A percentile compares a stretch with the other conserved stretches of the same genome.
phyloP scores from a whole-genome alignment of 768 basidiomycete genomes.

The Trametopsis cervina region DNA sequence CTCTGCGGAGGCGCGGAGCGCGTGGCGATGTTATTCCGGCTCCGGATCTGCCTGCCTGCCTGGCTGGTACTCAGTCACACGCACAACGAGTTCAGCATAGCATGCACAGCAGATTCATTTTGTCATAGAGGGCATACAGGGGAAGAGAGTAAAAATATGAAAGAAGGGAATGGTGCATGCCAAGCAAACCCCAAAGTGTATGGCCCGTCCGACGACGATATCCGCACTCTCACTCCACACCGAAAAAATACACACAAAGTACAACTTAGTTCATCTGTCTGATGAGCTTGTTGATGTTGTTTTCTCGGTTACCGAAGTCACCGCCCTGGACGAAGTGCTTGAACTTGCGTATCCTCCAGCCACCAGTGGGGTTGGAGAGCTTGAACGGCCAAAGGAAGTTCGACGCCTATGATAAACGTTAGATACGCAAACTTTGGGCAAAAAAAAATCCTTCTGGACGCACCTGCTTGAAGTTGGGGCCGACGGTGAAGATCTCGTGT shows the following conservation, averaged over 20 bases:
- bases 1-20: too few relatives aligned
- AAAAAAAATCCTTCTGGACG: too few relatives aligned
- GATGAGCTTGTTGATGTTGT: slow-evolving; percentile 96
- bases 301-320: slow-evolving; percentile 96
- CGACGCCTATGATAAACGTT: slow-evolving; percentile 51
- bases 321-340: slow-evolving; percentile 95
- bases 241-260: neutral
- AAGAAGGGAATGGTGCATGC: slow-evolving; percentile 19
- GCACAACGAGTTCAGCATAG: slow-evolving; percentile 5
- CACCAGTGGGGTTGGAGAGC: slow-evolving; percentile 97
- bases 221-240: slow-evolving; percentile 3
- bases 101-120: slow-evolving; percentile 15
- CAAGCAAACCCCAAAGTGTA: slow-evolving; percentile 16
- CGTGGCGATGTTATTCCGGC: neutral
- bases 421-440: slow-evolving; percentile 6
- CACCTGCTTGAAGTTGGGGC: slow-evolving; percentile 99
- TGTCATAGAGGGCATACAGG: slow-evolving; percentile 24
- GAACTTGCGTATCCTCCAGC: slow-evolving; percentile 98
- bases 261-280: slow-evolving; percentile 78
- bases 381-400: slow-evolving; percentile 99
- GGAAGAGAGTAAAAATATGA: slow-evolving; percentile 9
- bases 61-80: neutral
- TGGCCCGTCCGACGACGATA: slow-evolving; percentile 8
- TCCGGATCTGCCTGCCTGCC: too few relatives aligned
- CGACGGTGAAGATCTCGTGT: slow-evolving; percentile 91